Evolutionary conservation across 345 rosid genomes (phyloP), one percentile per base, ranked within the genome.

Genomic region (Psidium guajava): DNA sequence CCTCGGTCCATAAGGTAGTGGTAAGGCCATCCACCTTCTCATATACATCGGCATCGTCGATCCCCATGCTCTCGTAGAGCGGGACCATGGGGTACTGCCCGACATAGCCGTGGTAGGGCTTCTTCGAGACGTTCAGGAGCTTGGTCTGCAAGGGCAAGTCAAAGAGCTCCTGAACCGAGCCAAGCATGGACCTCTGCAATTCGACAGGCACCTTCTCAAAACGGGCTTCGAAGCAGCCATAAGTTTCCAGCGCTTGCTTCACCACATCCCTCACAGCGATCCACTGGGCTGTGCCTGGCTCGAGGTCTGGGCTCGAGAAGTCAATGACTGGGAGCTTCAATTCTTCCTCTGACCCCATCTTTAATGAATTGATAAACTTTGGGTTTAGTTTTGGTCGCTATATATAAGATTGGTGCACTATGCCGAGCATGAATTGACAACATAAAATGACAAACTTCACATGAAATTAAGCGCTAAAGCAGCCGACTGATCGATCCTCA

Each of bases 221-320:
- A 80, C 82, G 84, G 1, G 94, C 98, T 87, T 95, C 96, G 44
- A 95, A 95, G 84, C 93, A 93, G 27, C 98, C 96, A 36, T 89
- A 91, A 49, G 92, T 90, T 87, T 92, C 93, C 6, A 93, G 89
- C 18, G 95, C 92, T 89, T 84, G 61, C 27, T 86, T 64, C 84
- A 93, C 93, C 51, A 88, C 82, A 82, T 84, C 84, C 87, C 84
- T 89, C 85, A 89, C 87, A 25, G 56, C 83, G 44, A 85, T 89
- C 94, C 95, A 95, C 81, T 90, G 91, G 1, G 55, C 86, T 1
- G 88, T 83, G 83, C 91, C 96, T 1, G 91, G 89, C 77, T 89
- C 89, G 13, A 91, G 82, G 2, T 36, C 36, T 47, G 83, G 54
- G 53, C 42, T 82, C 82, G 59, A 91, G 87, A 95, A 93, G 84